Evolutionary conservation across 208 protist species (phyloP), one percentile per base, ranked within the genome.

Genomic region (Acanthamoeba triangularis): DNA sequence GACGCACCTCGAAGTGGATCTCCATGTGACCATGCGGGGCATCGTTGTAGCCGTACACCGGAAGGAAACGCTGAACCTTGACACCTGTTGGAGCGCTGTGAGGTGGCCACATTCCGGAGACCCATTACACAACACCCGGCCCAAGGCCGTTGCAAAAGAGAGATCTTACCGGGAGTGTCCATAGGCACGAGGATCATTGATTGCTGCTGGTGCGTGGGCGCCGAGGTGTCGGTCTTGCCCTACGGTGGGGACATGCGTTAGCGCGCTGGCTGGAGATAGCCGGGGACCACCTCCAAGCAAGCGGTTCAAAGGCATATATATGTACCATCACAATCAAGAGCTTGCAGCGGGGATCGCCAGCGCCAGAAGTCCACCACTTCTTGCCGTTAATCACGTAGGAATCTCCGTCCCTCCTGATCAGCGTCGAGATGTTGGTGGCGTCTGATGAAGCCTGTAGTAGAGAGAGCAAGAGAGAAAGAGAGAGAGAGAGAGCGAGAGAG

Each of bases 101-200:
- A 28, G 13, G 49, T 44, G 37, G 47, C n/a, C 61, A 16, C 78
- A 87, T 1, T 35, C 52, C 1, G n/a, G 18, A 25, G 3, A n/a
- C 7, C 10, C 10, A 49, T 25, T 59, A 59, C 30, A 44, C 18
- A 52, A 56, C 1, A 30, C 14, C 5, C 30, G 20, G 0, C 33
- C 3, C 78, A 47, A 10, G 47, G 11, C 69, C 67, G 85, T 8
- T 37, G 72, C 72, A 3, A 37, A 80, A 44, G 41, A 30, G 14
- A 47, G 41, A 28, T 18, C 28, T 0, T 41, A 72, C 93, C 93
- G 7, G 93, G 88, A 25, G 96, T 82, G 80, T 98, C 97, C 92
- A 98, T 95, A 10, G 98, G 98, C n/a, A 99, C 98, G 10, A 99
- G 84, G 4, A 99, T 90, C 97, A 99, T 98, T 13, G 97, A 97